phyloP scores from a whole-genome alignment of 2,329 filamentous ascomycete species.

The Pyrenophora seminiperda region DNA sequence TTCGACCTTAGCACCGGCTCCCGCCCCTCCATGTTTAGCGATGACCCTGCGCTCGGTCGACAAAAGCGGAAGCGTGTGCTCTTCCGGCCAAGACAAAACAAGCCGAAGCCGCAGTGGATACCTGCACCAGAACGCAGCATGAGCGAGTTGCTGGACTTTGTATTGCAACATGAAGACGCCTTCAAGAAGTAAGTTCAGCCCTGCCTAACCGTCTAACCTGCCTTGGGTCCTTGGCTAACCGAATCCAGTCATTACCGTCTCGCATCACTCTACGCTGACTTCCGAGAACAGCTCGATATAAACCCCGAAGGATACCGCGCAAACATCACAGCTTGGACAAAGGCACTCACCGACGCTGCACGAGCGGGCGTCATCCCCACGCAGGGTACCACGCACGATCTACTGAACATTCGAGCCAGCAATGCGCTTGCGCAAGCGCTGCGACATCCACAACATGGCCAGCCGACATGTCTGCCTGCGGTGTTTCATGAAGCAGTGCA shows the following conservation, averaged over 20 bases:
- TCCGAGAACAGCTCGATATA: slow-evolving; percentile 71
- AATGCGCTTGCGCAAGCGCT: slow-evolving; percentile 72
- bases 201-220: background rate
- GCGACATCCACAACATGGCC: slow-evolving; percentile 77
- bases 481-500: slow-evolving; percentile 78
- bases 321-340: slow-evolving; percentile 79
- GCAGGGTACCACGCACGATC: slow-evolving; percentile 48
- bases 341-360: slow-evolving; percentile 71
- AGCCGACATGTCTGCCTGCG: slow-evolving; percentile 77
- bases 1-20: slow-evolving; percentile 12
- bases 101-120: slow-evolving; percentile 23
- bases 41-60: slow-evolving; percentile 25
- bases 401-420: slow-evolving; percentile 58
- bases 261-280: slow-evolving; percentile 87
- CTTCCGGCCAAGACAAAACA: slow-evolving; percentile 28
- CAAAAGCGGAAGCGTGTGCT: slow-evolving; percentile 28
- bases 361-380: slow-evolving; percentile 64
- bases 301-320: slow-evolving; percentile 86
- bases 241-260: slow-evolving; percentile 69
- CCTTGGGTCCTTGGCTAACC: slow-evolving; percentile 18
- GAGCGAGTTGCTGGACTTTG: slow-evolving; percentile 70
- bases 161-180: slow-evolving; percentile 56
- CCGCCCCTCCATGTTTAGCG: slow-evolving; percentile 29
- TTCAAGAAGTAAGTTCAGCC: slow-evolving; percentile 49
- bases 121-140: slow-evolving; percentile 50